phyloP scores from a whole-genome alignment of 1,139 yeast genomes.

The Oligophagozyma castellii region DNA sequence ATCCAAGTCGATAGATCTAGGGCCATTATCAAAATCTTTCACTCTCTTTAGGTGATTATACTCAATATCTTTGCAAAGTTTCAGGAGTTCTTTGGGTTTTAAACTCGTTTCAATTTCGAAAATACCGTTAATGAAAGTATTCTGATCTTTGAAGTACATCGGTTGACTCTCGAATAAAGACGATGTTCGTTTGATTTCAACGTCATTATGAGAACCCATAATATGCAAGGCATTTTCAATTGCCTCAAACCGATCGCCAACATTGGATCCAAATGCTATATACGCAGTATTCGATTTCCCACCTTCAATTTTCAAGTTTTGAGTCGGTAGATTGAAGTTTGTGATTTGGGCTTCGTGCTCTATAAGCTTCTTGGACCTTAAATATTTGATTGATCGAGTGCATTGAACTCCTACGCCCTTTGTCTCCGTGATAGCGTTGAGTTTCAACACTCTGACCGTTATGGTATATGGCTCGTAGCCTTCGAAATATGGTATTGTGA shows the following conservation, averaged over 20 bases:
- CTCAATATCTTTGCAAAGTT: slow-evolving; percentile 59
- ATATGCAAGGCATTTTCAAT: slow-evolving; percentile 44
- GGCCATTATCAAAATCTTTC: slow-evolving; percentile 78
- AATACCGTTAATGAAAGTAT: slow-evolving; percentile 75
- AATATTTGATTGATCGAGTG: slow-evolving; percentile 32
- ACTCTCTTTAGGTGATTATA: slow-evolving; percentile 56
- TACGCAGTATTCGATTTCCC: slow-evolving; percentile 39
- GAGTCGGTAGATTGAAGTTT: slow-evolving; percentile 19
- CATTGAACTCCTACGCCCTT: slow-evolving; percentile 84
- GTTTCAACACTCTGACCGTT: slow-evolving; percentile 59
- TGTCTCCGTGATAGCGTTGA: slow-evolving; percentile 78
- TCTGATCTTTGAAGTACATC: slow-evolving; percentile 77
- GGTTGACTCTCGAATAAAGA: slow-evolving; percentile 81
- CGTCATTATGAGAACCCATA: slow-evolving; percentile 30
- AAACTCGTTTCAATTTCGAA: slow-evolving; percentile 43
- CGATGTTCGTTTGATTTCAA: slow-evolving; percentile 45
- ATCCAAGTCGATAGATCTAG: slow-evolving; percentile 81
- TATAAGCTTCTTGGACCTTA: slow-evolving; percentile 7
- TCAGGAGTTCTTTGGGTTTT: slow-evolving; percentile 51
- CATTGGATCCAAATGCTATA: slow-evolving; percentile 82
- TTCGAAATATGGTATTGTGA: slow-evolving; percentile 22
- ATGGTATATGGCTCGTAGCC: slow-evolving; percentile 25
- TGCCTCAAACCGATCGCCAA: slow-evolving; percentile 56
- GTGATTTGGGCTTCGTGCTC: neutral
- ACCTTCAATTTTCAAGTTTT: neutral